Evolutionary conservation across 2,329 filamentous ascomycete genomes (phyloP).

Genomic region (Fusarium caatingaense): DNA sequence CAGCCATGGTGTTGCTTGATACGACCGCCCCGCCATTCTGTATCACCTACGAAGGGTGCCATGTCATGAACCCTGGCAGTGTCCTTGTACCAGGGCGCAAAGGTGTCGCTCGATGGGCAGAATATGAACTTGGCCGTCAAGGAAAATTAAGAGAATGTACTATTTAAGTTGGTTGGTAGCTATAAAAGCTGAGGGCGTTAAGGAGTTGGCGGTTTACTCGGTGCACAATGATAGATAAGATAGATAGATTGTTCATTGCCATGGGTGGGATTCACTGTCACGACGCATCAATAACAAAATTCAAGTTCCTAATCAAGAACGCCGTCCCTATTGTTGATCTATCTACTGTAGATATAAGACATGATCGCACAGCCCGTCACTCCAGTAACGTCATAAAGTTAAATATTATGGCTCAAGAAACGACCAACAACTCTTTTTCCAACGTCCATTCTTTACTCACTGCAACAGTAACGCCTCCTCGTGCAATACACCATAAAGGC

Average conservation of each 20-base stretch:
- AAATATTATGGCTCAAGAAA: conserved; percentile 7
- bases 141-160: conserved; percentile 73
- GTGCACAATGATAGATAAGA: conserved; percentile 29
- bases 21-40: conserved; percentile 84
- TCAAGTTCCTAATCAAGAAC: background rate
- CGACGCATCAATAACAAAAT: background rate
- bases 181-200: conserved; percentile 16
- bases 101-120: conserved; percentile 82
- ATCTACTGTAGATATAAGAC: background rate
- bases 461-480: conserved; percentile 69
- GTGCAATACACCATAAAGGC: conserved; percentile 71
- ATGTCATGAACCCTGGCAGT: conserved; percentile 91
- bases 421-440: conserved; percentile 1
- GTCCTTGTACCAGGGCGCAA: conserved; percentile 77
- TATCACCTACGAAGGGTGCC: conserved; percentile 93
- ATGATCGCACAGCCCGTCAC: background rate
- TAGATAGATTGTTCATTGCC: conserved; percentile 18
- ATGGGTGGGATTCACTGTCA: background rate
- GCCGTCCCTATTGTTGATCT: conserved; percentile 5
- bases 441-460: conserved; percentile 46
- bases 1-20: conserved; percentile 84
- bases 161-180: conserved; percentile 54
- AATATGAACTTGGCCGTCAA: conserved; percentile 78
- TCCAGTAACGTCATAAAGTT: background rate
- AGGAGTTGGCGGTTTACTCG: background rate